Conservation (phyloP, 1,284 basidiomycete genomes). For the Apiotrichum akiyoshidainum region DNA sequence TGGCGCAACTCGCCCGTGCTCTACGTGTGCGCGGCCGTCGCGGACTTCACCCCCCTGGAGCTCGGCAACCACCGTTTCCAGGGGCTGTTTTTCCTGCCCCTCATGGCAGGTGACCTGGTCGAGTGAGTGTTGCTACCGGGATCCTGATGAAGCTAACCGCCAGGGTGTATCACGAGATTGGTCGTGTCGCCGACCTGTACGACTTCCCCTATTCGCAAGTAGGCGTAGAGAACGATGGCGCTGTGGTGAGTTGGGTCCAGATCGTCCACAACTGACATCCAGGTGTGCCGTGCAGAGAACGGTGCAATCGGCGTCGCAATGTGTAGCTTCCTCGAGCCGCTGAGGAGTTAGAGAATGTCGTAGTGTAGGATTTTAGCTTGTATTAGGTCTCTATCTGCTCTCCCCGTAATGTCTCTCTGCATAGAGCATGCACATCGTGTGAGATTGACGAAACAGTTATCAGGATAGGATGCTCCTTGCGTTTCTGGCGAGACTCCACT, state of each 20-base stretch:
- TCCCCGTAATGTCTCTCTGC: no score
- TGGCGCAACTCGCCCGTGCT: constrained; percentile 40
- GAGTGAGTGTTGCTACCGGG: constrained; percentile 33
- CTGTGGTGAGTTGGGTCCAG: constrained; percentile 32
- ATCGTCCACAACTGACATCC: not conserved
- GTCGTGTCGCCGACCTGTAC: constrained; percentile 47
- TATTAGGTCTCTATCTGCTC: no score
- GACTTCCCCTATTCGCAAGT: constrained; percentile 48
- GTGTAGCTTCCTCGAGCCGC: constrained; percentile 50
- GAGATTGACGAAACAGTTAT: no score
- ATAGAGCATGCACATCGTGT: no score
- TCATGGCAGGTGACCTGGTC: constrained; percentile 43
- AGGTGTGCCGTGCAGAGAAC: constrained; percentile 36
- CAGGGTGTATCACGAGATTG: constrained; percentile 50
- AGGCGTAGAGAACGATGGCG: constrained; percentile 51
- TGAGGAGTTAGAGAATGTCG: constrained; percentile 11
- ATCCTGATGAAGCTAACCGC: not conserved
- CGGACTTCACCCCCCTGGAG: constrained; percentile 39
- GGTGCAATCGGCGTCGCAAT: constrained; percentile 48
- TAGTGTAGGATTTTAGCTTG: no score
- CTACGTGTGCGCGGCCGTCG: constrained; percentile 49
- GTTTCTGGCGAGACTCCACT: no score
- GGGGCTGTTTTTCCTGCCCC: constrained; percentile 41
- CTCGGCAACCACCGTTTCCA: constrained; percentile 37
- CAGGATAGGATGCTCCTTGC: no score